A percentile compares a stretch with the other conserved stretches of the same genome.
These are phyloP conservation scores for Zygoascus tannicola DNA, from an alignment of 805 yeast species.

Conservation along the genomic window DNA sequence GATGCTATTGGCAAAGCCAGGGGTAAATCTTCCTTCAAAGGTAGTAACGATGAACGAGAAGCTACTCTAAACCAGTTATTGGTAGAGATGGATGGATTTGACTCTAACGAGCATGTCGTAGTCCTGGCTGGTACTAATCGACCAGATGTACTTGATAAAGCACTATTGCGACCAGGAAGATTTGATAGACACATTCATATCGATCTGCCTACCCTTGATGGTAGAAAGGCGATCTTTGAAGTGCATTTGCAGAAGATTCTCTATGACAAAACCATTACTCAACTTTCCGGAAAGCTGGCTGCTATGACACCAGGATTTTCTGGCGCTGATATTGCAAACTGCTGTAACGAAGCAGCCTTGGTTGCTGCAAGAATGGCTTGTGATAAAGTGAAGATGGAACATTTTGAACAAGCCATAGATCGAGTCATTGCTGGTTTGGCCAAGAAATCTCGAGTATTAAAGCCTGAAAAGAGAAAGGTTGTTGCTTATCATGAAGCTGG, in stretches of 20 bases:
- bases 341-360: constrained; percentile 89
- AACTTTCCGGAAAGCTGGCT: constrained; percentile 71
- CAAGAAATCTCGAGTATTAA: constrained; percentile 67
- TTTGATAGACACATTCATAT: constrained; percentile 83
- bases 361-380: constrained; percentile 80
- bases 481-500: constrained; percentile 97
- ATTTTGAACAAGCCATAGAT: constrained; percentile 89
- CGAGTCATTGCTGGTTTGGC: constrained; percentile 93
- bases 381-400: constrained; percentile 49
- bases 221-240: constrained; percentile 75
- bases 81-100: constrained; percentile 95
- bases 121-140: constrained; percentile 93
- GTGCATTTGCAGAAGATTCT: constrained; percentile 66
- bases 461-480: constrained; percentile 69
- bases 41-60: constrained; percentile 84
- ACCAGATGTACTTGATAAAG: constrained; percentile 83
- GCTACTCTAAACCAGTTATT: constrained; percentile 83
- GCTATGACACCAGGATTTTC: constrained; percentile 92
- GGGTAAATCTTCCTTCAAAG: constrained; percentile 62
- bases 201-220: constrained; percentile 82
- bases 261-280: constrained; percentile 28
- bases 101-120: constrained; percentile 79
- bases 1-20: constrained; percentile 96
- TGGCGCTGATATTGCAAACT: constrained; percentile 94
- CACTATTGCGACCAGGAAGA: constrained; percentile 88